These are phyloP conservation scores for Ceratobasidium sp. DNA, from an alignment of 1,284 basidiomycete genomes.

Conservation along the genomic window DNA sequence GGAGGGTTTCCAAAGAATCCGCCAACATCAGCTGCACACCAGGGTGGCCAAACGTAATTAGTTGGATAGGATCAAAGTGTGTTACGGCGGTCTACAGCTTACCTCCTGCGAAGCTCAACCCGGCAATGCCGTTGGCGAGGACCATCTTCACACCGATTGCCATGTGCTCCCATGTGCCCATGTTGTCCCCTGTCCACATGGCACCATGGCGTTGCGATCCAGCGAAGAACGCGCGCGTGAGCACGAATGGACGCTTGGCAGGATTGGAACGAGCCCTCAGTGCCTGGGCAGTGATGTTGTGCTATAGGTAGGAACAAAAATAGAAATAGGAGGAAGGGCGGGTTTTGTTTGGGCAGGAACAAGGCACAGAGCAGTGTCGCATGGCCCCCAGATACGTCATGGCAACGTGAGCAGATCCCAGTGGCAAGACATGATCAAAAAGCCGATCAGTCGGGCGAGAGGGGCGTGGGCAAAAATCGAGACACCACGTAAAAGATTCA, in stretches of 20 bases:
- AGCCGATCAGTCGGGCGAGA: slow-evolving; percentile 7
- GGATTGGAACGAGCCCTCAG: slow-evolving; percentile 81
- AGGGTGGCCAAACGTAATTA: neutral
- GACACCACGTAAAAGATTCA: too few species aligned
- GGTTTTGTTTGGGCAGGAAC: neutral
- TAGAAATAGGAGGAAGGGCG: slow-evolving; percentile 45
- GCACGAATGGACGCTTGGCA: slow-evolving; percentile 90
- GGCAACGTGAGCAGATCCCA: slow-evolving; percentile 52
- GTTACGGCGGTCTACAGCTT: slow-evolving; percentile 56
- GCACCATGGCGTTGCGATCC: slow-evolving; percentile 97
- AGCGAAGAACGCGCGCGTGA: slow-evolving; percentile 94
- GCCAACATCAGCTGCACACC: slow-evolving; percentile 86
- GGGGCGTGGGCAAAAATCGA: slow-evolving; percentile 3
- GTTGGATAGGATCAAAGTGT: neutral
- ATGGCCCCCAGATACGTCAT: neutral
- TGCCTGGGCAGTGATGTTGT: slow-evolving; percentile 89
- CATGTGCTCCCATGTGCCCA: slow-evolving; percentile 98
- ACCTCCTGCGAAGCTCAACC: slow-evolving; percentile 95
- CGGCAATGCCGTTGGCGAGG: slow-evolving; percentile 90
- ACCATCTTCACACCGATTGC: slow-evolving; percentile 95
- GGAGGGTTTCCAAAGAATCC: slow-evolving; percentile 99
- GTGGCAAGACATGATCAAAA: slow-evolving; percentile 46
- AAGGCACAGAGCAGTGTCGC: neutral
- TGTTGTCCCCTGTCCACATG: slow-evolving; percentile 99
- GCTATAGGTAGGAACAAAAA: slow-evolving; percentile 60